phyloP scores from a whole-genome alignment of 768 basidiomycete species.

The Stropharia rugosoannulata region DNA sequence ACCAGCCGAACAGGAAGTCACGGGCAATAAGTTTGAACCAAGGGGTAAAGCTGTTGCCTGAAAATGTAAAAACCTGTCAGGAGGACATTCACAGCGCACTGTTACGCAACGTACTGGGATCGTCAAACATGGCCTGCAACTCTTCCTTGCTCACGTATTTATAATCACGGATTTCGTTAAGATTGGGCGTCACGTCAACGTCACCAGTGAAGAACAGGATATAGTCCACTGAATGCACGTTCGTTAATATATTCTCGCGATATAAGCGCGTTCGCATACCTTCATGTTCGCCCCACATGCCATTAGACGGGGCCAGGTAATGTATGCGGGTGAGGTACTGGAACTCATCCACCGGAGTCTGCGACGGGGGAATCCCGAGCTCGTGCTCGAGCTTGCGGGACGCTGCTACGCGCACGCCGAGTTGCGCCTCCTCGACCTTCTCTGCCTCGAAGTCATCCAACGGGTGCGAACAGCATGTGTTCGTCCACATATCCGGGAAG shows the following conservation, averaged over 20 bases:
- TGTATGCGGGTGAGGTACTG: conserved; percentile 96
- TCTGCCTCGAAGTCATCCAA: conserved; percentile 88
- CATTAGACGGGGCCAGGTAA: conserved; percentile 92
- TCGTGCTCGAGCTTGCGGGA: conserved; percentile 96
- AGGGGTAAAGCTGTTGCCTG: conserved; percentile 91
- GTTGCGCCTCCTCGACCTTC: conserved; percentile 72
- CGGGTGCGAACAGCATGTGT: conserved; percentile 98
- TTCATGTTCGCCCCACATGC: conserved; percentile 98
- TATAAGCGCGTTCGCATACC: conserved; percentile 42
- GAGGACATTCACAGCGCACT: background rate
- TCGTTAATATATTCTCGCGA: background rate
- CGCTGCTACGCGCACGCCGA: conserved; percentile 88
- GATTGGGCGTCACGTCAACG: conserved; percentile 78
- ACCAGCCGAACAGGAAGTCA: conserved; percentile 98
- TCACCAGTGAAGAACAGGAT: conserved; percentile 93
- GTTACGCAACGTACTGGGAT: conserved; percentile 51
- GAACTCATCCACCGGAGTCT: conserved; percentile 83
- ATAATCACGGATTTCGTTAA: conserved; percentile 88
- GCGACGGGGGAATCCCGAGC: conserved; percentile 80
- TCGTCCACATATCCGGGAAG: conserved; percentile 99
- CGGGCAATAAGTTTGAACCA: conserved; percentile 99
- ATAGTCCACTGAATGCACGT: conserved; percentile 78
- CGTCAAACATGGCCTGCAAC: conserved; percentile 87
- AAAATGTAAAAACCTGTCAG: background rate
- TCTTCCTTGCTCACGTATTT: conserved; percentile 92